Evolutionary conservation across 495 filamentous ascomycete genomes (phyloP).

Genomic region (Penicillium robsamsonii): DNA sequence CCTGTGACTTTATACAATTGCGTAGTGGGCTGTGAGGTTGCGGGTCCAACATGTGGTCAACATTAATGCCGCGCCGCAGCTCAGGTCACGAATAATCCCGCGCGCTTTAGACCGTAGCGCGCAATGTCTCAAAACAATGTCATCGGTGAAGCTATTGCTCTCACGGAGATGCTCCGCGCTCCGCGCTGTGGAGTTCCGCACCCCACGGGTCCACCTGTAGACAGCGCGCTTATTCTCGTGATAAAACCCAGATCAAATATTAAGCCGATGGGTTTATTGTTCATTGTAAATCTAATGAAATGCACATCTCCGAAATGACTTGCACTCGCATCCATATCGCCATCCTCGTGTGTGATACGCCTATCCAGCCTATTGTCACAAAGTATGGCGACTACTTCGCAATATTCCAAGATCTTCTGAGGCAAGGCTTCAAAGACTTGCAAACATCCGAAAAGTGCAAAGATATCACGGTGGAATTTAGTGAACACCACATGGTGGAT

Average conservation of each 20-base stretch:
- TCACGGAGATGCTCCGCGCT: slow-evolving; percentile 19
- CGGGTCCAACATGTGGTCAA: slow-evolving; percentile 1
- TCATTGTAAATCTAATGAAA: not conserved
- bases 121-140: not conserved
- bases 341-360: slow-evolving; percentile 76
- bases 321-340: slow-evolving; percentile 59
- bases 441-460: slow-evolving; percentile 4
- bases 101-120: slow-evolving; percentile 1
- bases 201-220: not conserved
- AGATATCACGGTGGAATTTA: slow-evolving; percentile 49
- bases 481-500: slow-evolving; percentile 63
- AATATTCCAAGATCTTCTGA: slow-evolving; percentile 66
- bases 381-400: slow-evolving; percentile 69
- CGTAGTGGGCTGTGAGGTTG: slow-evolving; percentile 2
- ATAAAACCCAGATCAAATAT: not conserved
- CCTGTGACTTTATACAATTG: slow-evolving; percentile 9
- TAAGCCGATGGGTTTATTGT: not conserved
- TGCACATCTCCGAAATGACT: slow-evolving; percentile 15
- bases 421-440: slow-evolving; percentile 41
- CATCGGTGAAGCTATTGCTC: not conserved
- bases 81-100: not conserved
- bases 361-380: slow-evolving; percentile 49
- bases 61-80: slow-evolving; percentile 9
- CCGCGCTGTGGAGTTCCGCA: slow-evolving; percentile 24
- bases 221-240: slow-evolving; percentile 24